A percentile compares a stretch with the other conserved stretches of the same genome.
phyloP scores from a whole-genome alignment of 208 protist genomes.

The Crithidia expoeki region DNA sequence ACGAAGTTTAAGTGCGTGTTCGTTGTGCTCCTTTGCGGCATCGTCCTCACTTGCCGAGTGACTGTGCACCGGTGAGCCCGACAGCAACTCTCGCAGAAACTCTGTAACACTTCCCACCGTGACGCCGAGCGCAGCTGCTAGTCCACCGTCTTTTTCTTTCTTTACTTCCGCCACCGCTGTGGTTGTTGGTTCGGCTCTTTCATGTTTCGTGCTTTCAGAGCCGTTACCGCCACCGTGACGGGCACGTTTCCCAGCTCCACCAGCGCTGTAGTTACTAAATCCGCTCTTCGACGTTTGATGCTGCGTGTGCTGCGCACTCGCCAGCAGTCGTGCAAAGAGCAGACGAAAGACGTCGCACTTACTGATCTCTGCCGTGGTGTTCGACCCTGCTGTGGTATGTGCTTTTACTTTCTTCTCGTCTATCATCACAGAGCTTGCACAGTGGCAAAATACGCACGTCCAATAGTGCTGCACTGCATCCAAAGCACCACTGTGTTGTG shows the following conservation, averaged over 20 bases:
- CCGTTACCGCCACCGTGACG: neutral
- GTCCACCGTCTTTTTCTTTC: neutral
- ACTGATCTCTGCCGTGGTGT: no score
- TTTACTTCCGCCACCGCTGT: neutral
- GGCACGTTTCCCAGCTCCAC: neutral
- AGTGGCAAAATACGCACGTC: neutral
- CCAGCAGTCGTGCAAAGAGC: constrained; percentile 17
- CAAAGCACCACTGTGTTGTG: neutral
- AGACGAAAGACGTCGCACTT: constrained; percentile 3
- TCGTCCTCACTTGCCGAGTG: neutral
- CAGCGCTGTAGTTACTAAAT: neutral
- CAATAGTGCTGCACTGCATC: constrained; percentile 15
- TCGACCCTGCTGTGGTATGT: no score
- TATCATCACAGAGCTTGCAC: neutral
- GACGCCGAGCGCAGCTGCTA: neutral
- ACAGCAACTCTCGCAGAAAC: neutral
- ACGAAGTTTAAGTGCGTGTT: neutral
- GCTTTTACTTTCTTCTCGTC: neutral
- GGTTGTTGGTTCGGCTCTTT: neutral
- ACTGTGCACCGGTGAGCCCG: neutral
- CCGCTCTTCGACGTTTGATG: constrained; percentile 18
- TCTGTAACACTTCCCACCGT: neutral
- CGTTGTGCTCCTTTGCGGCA: neutral
- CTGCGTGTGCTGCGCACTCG: constrained; percentile 19
- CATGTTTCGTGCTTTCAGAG: neutral